A percentile compares a stretch with the other conserved stretches of the same genome.
These are phyloP conservation scores for Monosporascus ibericus DNA, from an alignment of 2,329 filamentous ascomycete genomes.

Conservation along the genomic window DNA sequence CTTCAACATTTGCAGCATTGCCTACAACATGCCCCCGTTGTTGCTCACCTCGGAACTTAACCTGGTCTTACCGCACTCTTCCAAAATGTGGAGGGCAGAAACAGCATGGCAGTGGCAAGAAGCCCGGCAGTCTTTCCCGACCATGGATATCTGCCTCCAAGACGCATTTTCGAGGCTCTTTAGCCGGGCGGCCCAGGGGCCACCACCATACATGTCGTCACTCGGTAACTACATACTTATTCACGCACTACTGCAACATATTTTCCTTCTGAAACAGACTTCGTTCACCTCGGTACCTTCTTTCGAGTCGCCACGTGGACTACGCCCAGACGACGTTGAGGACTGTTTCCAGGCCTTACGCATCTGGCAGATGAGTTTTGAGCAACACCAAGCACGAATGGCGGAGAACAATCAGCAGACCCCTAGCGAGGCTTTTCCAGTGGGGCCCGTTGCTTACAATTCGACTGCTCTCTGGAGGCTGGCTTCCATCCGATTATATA, in stretches of 20 bases:
- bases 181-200: constrained; percentile 41
- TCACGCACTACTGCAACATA: constrained; percentile 65
- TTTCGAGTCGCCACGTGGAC: constrained; percentile 43
- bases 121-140: constrained; percentile 43
- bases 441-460: constrained; percentile 61
- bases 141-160: constrained; percentile 47
- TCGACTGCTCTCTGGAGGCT: constrained; percentile 54
- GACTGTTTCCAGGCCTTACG: constrained; percentile 49
- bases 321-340: constrained; percentile 50
- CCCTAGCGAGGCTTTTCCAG: constrained; percentile 44
- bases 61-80: constrained; percentile 47
- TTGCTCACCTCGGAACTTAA: constrained; percentile 55
- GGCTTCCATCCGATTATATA: constrained; percentile 60
- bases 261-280: constrained; percentile 62
- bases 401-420: constrained; percentile 41
- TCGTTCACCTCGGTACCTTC: constrained; percentile 43
- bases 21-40: constrained; percentile 53
- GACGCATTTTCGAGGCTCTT: constrained; percentile 52
- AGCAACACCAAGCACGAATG: constrained; percentile 47
- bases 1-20: constrained; percentile 57
- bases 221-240: constrained; percentile 67
- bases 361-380: constrained; percentile 54
- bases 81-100: constrained; percentile 52
- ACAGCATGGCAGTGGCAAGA: constrained; percentile 56
- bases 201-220: constrained; percentile 47